Conservation (phyloP, 352 stramenopile genomes). For the Pythium grandisporangium region DNA sequence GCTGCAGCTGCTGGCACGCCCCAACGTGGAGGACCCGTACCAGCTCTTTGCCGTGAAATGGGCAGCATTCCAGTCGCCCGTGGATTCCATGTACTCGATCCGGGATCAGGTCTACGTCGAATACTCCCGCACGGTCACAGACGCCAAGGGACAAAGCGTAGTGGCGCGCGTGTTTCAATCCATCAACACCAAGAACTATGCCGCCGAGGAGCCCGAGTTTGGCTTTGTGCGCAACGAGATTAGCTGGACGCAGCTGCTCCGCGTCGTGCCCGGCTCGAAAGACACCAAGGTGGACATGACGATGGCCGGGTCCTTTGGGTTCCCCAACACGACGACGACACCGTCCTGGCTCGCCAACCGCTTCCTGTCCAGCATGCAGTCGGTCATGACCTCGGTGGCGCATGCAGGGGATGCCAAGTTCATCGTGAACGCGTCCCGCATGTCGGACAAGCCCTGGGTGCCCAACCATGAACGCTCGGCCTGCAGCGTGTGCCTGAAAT, state of each 20-base stretch:
- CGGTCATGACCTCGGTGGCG: conserved; percentile 24
- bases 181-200: conserved; percentile 34
- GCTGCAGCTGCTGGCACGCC: conserved; percentile 44
- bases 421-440: conserved; percentile 38
- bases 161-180: conserved; percentile 53
- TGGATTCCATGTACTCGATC: conserved; percentile 62
- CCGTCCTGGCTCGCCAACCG: conserved; percentile 62
- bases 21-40: conserved; percentile 43
- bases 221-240: conserved; percentile 46
- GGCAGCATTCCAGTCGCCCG: conserved; percentile 53
- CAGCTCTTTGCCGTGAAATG: conserved; percentile 72
- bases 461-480: conserved; percentile 54
- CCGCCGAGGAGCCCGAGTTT: conserved; percentile 41
- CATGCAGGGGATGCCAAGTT: conserved; percentile 54
- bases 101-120: conserved; percentile 54
- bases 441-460: conserved; percentile 64
- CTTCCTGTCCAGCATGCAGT: conserved; percentile 33
- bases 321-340: conserved; percentile 17
- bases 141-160: conserved; percentile 47
- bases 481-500: conserved; percentile 73
- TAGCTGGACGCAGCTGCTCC: conserved; percentile 49
- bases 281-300: conserved; percentile 44
- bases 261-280: conserved; percentile 31
- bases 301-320: conserved; percentile 20
- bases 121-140: conserved; percentile 43